Conservation (phyloP, 2,329 filamentous ascomycete species). For the Plectosphaerella sp. region DNA sequence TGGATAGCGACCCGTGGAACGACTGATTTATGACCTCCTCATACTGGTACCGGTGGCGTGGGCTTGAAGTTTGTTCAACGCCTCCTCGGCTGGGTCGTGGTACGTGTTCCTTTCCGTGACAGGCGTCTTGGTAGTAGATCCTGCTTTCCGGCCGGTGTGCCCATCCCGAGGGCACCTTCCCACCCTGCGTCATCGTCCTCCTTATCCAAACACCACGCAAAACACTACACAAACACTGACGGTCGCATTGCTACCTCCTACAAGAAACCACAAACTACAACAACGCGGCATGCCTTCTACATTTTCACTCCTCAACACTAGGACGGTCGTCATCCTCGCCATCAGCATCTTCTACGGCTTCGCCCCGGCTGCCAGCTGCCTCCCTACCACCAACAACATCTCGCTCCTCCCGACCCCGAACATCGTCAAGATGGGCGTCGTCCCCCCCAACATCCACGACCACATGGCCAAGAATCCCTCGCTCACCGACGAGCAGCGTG, state of each 20-base stretch:
- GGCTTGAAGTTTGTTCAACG: too few relatives aligned
- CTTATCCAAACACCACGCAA: background rate
- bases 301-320: background rate
- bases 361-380: background rate
- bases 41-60: too few relatives aligned
- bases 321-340: background rate
- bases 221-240: background rate
- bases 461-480: background rate
- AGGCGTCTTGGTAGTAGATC: background rate
- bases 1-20: too few relatives aligned
- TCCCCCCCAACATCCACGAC: background rate
- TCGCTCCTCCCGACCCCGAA: background rate
- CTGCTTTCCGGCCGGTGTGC: background rate
- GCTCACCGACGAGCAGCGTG: background rate
- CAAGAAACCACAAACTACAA: too few relatives aligned
- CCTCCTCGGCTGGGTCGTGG: too few relatives aligned
- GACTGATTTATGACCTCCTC: too few relatives aligned
- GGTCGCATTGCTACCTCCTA: background rate
- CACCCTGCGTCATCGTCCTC: too few relatives aligned
- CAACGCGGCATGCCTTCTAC: too few relatives aligned
- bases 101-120: too few relatives aligned
- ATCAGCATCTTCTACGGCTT: background rate
- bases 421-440: background rate
- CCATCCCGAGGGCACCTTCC: background rate
- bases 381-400: background rate